A percentile compares a stretch with the other conserved stretches of the same genome.
phyloP scores from a whole-genome alignment of 2,329 filamentous ascomycete genomes.

The Pestalotiopsis sp. region DNA sequence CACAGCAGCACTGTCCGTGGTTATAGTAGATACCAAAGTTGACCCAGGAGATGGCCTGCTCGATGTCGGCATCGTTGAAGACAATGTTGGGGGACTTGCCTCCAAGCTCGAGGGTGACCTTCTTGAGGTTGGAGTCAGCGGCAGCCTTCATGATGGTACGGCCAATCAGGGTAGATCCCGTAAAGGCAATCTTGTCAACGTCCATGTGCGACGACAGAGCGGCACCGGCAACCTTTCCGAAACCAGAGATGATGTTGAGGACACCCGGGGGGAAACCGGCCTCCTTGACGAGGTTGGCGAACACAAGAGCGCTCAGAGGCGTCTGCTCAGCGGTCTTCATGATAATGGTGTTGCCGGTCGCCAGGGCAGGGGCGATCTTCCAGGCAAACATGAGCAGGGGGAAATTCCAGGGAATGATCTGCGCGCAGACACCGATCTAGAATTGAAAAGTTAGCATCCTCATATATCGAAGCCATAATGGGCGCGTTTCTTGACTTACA shows the following conservation, averaged over 20 bases:
- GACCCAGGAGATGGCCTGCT: slow-evolving; percentile 76
- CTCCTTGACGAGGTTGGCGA: slow-evolving; percentile 67
- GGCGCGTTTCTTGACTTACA: slow-evolving; percentile 35
- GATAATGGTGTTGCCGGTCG: slow-evolving; percentile 71
- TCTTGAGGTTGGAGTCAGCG: slow-evolving; percentile 76
- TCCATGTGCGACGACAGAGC: slow-evolving; percentile 76
- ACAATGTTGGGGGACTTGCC: slow-evolving; percentile 82
- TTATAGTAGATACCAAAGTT: slow-evolving; percentile 70
- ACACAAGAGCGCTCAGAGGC: slow-evolving; percentile 67
- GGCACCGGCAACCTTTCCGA: slow-evolving; percentile 77
- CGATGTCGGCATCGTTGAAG: slow-evolving; percentile 76
- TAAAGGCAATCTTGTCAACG: slow-evolving; percentile 82
- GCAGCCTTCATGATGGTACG: slow-evolving; percentile 80
- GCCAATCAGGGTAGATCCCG: slow-evolving; percentile 72
- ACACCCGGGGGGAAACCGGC: slow-evolving; percentile 79
- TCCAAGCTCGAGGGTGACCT: slow-evolving; percentile 77
- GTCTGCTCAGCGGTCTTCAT: slow-evolving; percentile 79
- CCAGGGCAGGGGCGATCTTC: slow-evolving; percentile 78
- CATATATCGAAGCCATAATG: too few species aligned
- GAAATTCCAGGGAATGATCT: slow-evolving; percentile 92
- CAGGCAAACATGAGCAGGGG: slow-evolving; percentile 78
- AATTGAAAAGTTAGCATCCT: not conserved
- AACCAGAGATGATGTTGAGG: slow-evolving; percentile 75
- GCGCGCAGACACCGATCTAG: slow-evolving; percentile 36
- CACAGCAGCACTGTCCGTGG: slow-evolving; percentile 69